Base-by-base conservation (phyloP, 2,329 filamentous ascomycete genomes). In the Ophidiomyces ophidiicola region DNA sequence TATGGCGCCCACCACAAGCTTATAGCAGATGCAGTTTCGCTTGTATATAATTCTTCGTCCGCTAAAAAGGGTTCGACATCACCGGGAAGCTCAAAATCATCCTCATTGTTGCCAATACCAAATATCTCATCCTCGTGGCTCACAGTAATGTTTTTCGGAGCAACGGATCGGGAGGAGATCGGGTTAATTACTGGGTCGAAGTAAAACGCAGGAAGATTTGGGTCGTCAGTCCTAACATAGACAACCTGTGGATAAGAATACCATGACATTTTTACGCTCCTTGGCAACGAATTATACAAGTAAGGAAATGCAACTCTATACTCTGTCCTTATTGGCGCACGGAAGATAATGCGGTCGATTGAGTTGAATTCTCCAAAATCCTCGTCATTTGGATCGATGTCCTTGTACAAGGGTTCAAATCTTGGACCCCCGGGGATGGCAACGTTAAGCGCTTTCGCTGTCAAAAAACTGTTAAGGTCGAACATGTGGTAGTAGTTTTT, bases 351-450 rank as follows among this genome's bases (percentile, higher is more conserved):
- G 50, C 92, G 84, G 55, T 98, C 90, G 52, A 98, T 98, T 23
- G 90, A 90, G 56, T 98, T 98, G 71, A 98, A 98, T 62, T 98
- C 90, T 62, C 90, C 90, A 62, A 98, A 98, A 56, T 98, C 90
- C 60, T 98, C 90, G 50, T 96, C 88, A 52, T 98, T 98, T 1
- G 90, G 90, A 59, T 98, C 87, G 45, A 98, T 87, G 53, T 98
- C 90, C 64, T 98, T 98, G 70, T 94, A 98, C 14, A 98, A 61
- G 17, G 90, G 90, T 62, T 98, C 90, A 48, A 98, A 98, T 20
- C 90, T 79, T 45, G 90, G 90, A 6, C 90, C 92, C 57, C 90
- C 90, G n/a, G 90, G 90, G 39, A 98, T 84, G 6, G 92, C 88
- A 37, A 98, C 88, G 51, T 98, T 98, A 30, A 98, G 69, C 0